These are phyloP conservation scores for Ustilago hordei DNA, from an alignment of 1,284 basidiomycete species.

Conservation along the genomic window DNA sequence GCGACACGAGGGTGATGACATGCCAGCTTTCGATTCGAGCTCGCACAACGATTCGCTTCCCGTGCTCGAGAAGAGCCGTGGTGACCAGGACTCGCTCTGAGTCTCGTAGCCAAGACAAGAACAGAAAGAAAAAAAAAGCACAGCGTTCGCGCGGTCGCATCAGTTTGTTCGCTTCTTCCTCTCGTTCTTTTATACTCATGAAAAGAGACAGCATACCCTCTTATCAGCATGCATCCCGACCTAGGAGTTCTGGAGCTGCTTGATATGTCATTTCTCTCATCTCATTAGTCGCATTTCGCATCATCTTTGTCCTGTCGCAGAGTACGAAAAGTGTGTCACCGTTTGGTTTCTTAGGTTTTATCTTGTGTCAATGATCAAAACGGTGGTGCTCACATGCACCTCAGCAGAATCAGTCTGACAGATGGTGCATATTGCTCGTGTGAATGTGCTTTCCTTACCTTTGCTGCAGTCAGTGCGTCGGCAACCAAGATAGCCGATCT, in stretches of 20 bases:
- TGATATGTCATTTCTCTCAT: neutral
- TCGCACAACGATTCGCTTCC: conserved; percentile 50
- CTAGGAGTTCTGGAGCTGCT: neutral
- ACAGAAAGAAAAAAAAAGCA: neutral
- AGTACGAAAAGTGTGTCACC: neutral
- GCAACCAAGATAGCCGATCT: neutral
- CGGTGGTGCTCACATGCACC: neutral
- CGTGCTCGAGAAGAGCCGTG: conserved; percentile 35
- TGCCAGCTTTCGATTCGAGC: conserved; percentile 41
- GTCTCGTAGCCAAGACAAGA: neutral
- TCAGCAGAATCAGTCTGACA: neutral
- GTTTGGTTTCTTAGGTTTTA: neutral
- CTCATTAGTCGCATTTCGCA: neutral
- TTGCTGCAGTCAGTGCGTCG: neutral
- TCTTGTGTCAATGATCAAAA: neutral
- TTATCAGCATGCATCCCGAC: neutral
- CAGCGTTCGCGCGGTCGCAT: neutral
- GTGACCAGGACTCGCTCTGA: conserved; percentile 40
- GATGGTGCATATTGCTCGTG: neutral
- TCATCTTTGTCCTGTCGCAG: neutral
- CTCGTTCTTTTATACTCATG: conserved; percentile 1
- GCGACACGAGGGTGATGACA: conserved; percentile 41
- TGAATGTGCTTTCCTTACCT: neutral
- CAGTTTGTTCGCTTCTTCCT: neutral
- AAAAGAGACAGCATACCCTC: conserved; percentile 15